These are phyloP conservation scores for Rhizopogon rudus DNA, from an alignment of 768 basidiomycete species.

Conservation along the genomic window DNA sequence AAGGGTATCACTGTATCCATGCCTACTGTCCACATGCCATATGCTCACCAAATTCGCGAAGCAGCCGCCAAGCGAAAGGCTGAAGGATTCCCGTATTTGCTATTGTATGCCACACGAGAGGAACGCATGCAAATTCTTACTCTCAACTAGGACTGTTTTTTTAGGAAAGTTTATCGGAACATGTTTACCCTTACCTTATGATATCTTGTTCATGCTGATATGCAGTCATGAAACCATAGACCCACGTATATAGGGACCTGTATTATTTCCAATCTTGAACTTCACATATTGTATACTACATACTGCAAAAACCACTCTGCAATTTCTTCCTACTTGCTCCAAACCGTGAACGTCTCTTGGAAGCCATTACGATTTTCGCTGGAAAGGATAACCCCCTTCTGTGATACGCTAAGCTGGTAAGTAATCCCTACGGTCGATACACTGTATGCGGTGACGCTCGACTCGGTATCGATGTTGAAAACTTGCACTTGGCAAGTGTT, in stretches of 20 bases:
- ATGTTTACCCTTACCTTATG: not conserved
- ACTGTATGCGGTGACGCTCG: slow-evolving; percentile 39
- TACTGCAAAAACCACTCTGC: not conserved
- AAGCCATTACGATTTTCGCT: slow-evolving; percentile 39
- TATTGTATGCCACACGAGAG: slow-evolving; percentile 65
- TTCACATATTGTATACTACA: not conserved
- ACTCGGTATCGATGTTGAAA: slow-evolving; percentile 34
- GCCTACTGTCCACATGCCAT: slow-evolving; percentile 51
- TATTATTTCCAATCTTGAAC: not conserved
- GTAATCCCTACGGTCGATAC: slow-evolving; percentile 45
- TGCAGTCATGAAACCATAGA: not conserved
- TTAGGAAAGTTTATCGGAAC: not conserved
- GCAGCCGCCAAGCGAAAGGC: slow-evolving; percentile 54
- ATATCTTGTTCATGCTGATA: not conserved
- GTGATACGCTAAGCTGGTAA: slow-evolving; percentile 35
- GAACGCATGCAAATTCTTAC: slow-evolving; percentile 62
- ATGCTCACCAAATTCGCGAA: slow-evolving; percentile 67
- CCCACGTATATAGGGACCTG: not conserved
- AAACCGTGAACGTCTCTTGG: slow-evolving; percentile 34
- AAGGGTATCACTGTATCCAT: slow-evolving; percentile 51
- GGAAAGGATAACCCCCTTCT: slow-evolving; percentile 30
- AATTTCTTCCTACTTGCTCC: slow-evolving; percentile 12
- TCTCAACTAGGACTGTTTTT: slow-evolving; percentile 16
- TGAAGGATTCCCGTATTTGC: slow-evolving; percentile 58
- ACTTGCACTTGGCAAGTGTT: slow-evolving; percentile 39